Base-by-base conservation (phyloP, 2,329 filamentous ascomycete genomes). In the Epichloe festucae region DNA sequence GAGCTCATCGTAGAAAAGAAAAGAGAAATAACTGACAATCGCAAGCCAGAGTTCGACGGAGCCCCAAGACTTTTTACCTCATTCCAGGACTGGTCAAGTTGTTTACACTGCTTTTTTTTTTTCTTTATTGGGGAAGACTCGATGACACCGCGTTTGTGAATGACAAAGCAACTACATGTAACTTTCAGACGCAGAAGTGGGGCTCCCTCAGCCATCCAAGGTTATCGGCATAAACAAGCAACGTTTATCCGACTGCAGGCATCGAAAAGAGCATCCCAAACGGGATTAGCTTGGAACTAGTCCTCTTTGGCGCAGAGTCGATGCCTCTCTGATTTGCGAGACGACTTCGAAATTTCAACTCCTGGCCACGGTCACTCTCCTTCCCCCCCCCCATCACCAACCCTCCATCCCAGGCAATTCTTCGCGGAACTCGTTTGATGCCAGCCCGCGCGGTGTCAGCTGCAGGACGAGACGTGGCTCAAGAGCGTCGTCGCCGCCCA, bases 1-100 rank as follows among this genome's bases (percentile, higher is more conserved):
- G 74, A 77, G 69, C 77, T 81, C 73, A 85, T 84, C 59, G 69
- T 73, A 69, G 53, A 41, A 21, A 34, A 47, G 12, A 2, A 44
- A 38, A 27, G 36, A 27, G 17, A 8, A n/a, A 15, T 12, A n/a
- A 15, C 8, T 19, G 19, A 23, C 3, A 14, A 19, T 34, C 5
- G 14, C 27, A 40, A 38, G 39, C 27, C 36, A 46, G 34, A n/a
- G 3, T 27, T 38, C 34, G 10, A 17, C 46, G 34, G 21, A 6
- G 42, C 12, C 4, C n/a, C 50, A 15, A 41, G 39, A 46, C 19
- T 14, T 27, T 27, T 47, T 8, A 46, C 38, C 41, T 38, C 19
- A 38, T 38, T 31, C 14, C 5, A n/a, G 39, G 14, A 34, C 23
- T 21, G 17, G 21, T 36, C 11, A 40, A 52, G 35, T 15, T 27